phyloP scores from a whole-genome alignment of 1,139 yeast genomes.

The Diutina mesorugosa region DNA sequence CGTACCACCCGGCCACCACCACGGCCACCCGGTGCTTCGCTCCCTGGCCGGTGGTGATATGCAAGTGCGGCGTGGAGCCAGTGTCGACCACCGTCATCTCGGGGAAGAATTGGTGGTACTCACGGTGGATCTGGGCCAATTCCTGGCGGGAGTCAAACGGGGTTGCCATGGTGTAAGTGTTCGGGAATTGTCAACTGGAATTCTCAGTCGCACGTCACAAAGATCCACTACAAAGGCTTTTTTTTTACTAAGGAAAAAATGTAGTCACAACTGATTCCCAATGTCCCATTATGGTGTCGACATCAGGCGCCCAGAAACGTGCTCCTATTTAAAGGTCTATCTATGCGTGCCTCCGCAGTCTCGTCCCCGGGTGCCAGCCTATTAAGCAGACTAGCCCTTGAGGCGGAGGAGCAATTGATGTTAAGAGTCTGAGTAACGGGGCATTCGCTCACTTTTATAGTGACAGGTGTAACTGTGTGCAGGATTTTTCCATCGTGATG shows the following conservation, averaged over 20 bases:
- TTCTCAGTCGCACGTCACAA: no score
- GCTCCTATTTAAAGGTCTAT: constrained; percentile 21
- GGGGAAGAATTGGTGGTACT: constrained; percentile 18
- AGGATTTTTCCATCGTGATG: neutral
- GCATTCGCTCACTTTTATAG: neutral
- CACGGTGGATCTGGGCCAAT: constrained; percentile 13
- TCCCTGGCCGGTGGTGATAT: constrained; percentile 12
- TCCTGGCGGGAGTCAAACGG: constrained; percentile 9
- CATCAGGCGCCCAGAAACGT: constrained; percentile 50
- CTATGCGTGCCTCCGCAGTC: constrained; percentile 23
- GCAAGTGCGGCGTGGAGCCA: constrained; percentile 6
- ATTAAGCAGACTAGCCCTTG: constrained; percentile 5
- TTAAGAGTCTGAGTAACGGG: constrained; percentile 9
- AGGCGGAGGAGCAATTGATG: constrained; percentile 38
- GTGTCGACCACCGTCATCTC: neutral
- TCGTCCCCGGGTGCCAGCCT: constrained; percentile 9
- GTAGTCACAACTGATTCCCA: constrained; percentile 48
- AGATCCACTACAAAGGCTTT: neutral
- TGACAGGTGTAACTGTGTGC: neutral
- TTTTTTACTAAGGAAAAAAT: constrained; percentile 7
- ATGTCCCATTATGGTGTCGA: constrained; percentile 33
- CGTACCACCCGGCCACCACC: constrained; percentile 22
- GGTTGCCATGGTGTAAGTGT: neutral
- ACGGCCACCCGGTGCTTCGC: constrained; percentile 15
- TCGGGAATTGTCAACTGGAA: neutral